Evolutionary conservation across 2,329 filamentous ascomycete species (phyloP), one percentile per base, ranked within the genome.

Genomic region (Pestalotiopsis sp.): DNA sequence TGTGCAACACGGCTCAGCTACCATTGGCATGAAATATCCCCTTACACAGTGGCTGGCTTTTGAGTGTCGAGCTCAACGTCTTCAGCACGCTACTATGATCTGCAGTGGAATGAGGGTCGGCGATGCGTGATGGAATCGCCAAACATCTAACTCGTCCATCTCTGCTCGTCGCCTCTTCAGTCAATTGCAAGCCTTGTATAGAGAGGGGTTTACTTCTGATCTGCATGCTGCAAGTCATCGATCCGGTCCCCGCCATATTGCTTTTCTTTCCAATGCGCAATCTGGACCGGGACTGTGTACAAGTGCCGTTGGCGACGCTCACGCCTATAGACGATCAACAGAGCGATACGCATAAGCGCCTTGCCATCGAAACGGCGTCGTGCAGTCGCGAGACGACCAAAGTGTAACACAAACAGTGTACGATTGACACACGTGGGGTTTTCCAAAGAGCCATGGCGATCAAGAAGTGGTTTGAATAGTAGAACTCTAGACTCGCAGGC

Each of bases 141-240:
- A 36, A 14, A 27, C 14, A 27, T 13, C 20, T 59, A 13, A 59
- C 23, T 59, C 25, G 23, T 36, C 36, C 14, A 20, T 59, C 12
- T 36, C 6, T 59, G 25, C 57, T 27, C 57, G 23, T 59, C 11
- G 23, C 14, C 11, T 59, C 14, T 36, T 14, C 27, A 23, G 14
- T 59, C 57, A 36, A 27, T 11, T 36, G 25, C 57, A 59, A 59
- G 4, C 3, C 17, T 20, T 9, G 3, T 52, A 52, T n/a, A 52
- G 20, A 52, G 45, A 52, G 45, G 45, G 45, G 45, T 52, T 20
- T 9, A 52, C 17, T 52, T 52, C 20, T 52, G n/a, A 52, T 52
- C 45, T 52, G 45, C 45, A 52, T 52, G 57, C 57, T 59, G 57
- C 57, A 59, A 59, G 20, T 59, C 57, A 59, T 52, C 45, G 6